A percentile compares a stretch with the other conserved stretches of the same genome.
Evolutionary conservation across 768 basidiomycete species (phyloP).

Genomic region (Phaeolepiota aurea): DNA sequence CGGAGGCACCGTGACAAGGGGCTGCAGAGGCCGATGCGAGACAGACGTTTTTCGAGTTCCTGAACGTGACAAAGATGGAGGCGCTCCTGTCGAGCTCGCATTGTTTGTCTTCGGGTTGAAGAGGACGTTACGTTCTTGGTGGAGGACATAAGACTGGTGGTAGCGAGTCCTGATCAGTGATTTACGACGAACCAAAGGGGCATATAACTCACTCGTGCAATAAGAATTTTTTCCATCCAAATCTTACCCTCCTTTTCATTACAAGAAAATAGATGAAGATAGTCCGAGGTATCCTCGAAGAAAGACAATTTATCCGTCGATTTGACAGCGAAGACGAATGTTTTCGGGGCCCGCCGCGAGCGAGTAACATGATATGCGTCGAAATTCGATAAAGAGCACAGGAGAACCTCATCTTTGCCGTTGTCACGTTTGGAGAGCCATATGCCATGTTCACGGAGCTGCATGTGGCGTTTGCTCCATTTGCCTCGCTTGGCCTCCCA

Average conservation of each 20-base stretch:
- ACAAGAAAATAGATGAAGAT: conserved; percentile 80
- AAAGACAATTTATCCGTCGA: conserved; percentile 79
- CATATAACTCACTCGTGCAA: conserved; percentile 62
- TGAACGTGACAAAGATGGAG: conserved; percentile 23
- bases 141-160: conserved; percentile 68
- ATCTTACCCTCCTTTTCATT: conserved; percentile 61
- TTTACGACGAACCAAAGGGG: conserved; percentile 1
- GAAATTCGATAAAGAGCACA: conserved; percentile 85
- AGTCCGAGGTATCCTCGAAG: conserved; percentile 86
- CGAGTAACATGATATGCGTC: conserved; percentile 81
- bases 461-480: conserved; percentile 91
- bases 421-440: conserved; percentile 88
- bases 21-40: conserved; percentile 15
- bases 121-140: conserved; percentile 71
- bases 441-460: conserved; percentile 76
- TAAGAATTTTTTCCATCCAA: conserved; percentile 75
- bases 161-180: not conserved
- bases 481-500: conserved; percentile 89
- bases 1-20: conserved; percentile 36
- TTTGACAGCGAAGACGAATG: conserved; percentile 80
- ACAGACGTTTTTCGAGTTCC: conserved; percentile 26
- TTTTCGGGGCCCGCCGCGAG: conserved; percentile 73
- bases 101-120: conserved; percentile 32
- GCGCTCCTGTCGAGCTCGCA: conserved; percentile 15
- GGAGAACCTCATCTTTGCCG: conserved; percentile 71